phyloP scores from a whole-genome alignment of 108 stramenopile species.

The Skeletonema potamos region DNA sequence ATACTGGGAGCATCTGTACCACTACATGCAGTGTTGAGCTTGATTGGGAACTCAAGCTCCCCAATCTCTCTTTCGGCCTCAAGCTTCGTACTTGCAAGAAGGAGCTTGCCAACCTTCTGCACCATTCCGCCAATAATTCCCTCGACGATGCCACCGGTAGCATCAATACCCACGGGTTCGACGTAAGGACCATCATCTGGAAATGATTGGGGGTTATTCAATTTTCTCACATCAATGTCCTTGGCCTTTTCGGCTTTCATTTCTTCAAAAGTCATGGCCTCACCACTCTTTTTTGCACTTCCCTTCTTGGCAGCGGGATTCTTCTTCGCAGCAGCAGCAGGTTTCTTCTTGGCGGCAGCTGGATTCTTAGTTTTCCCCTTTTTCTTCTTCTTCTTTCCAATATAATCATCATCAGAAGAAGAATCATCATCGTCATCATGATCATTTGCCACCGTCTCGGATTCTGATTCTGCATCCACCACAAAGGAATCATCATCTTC shows the following conservation, averaged over 20 bases:
- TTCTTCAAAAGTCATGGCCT: background rate
- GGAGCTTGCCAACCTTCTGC: conserved; percentile 54
- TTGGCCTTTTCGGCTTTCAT: conserved; percentile 3
- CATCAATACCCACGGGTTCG: conserved; percentile 69
- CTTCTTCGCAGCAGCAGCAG: background rate
- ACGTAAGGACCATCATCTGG: conserved; percentile 37
- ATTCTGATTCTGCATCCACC: conserved; percentile 11
- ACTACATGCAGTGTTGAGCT: conserved; percentile 62
- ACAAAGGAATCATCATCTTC: conserved; percentile 23
- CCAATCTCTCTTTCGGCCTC: conserved; percentile 23
- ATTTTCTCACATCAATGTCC: background rate
- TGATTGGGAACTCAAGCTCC: conserved; percentile 26
- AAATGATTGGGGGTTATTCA: conserved; percentile 18
- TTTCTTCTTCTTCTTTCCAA: conserved; percentile 8
- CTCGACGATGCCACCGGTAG: conserved; percentile 66
- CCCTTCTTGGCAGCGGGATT: conserved; percentile 1
- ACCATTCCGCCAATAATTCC: conserved; percentile 54
- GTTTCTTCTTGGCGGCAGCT: background rate
- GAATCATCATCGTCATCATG: background rate
- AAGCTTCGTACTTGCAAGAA: conserved; percentile 10
- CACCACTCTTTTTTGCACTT: background rate
- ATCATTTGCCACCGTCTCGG: background rate
- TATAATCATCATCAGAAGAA: background rate
- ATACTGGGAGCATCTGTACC: conserved; percentile 78
- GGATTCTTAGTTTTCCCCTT: background rate